Evolutionary conservation across 345 rosid genomes (phyloP).

Genomic region (Rhodamnia argentea): DNA sequence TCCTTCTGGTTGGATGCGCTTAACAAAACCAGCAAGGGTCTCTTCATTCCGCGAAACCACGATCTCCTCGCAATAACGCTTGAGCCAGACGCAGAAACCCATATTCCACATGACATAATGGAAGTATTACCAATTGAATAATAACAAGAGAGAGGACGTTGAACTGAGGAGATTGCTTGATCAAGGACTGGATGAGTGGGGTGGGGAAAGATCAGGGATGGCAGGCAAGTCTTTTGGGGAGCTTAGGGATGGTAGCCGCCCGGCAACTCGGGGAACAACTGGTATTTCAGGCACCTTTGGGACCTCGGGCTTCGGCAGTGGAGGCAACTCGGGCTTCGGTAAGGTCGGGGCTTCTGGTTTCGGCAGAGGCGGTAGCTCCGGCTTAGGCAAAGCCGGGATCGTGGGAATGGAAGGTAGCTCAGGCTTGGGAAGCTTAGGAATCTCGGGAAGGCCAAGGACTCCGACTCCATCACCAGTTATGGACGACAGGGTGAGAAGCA

Average conservation of each 20-base stretch:
- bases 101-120: neutral
- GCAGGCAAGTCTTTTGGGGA: conserved; percentile 1
- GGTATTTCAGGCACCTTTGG: neutral
- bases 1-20: neutral
- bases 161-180: neutral
- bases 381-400: neutral
- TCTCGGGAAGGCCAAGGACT: neutral
- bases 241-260: neutral
- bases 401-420: neutral
- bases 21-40: neutral
- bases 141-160: neutral
- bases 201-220: neutral
- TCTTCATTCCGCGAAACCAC: neutral
- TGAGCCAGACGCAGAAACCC: neutral
- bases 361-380: neutral
- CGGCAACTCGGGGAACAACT: neutral
- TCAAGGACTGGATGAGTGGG: neutral
- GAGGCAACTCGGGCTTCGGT: neutral
- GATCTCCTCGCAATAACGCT: neutral
- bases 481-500: neutral
- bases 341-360: neutral
- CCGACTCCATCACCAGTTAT: neutral
- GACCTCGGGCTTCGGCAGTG: neutral
- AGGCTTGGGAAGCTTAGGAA: neutral
- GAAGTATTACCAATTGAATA: neutral